A percentile compares a stretch with the other conserved stretches of the same genome.
Evolutionary conservation across 352 stramenopile genomes (phyloP).

Genomic region (Phytophthora fragariaefolia): DNA sequence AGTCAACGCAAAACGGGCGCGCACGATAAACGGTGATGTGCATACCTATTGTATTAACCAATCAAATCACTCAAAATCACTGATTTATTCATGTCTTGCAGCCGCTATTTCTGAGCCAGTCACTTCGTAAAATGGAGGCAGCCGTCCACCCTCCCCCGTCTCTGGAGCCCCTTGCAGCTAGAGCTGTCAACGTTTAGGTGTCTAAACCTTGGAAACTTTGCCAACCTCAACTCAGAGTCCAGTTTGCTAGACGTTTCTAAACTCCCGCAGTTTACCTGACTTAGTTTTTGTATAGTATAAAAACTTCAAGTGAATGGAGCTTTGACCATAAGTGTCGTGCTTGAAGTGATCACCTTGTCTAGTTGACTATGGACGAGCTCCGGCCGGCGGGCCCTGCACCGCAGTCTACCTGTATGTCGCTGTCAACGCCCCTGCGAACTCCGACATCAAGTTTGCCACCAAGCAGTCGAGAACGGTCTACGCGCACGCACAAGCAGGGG

Average conservation of each 20-base stretch:
- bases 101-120: too few relatives aligned
- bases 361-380: neutral
- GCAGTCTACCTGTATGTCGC: neutral
- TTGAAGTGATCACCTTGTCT: too few relatives aligned
- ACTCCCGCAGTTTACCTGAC: neutral
- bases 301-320: neutral
- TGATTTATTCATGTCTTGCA: too few relatives aligned
- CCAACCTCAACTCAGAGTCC: neutral
- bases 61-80: too few relatives aligned
- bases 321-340: neutral
- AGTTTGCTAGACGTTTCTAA: neutral
- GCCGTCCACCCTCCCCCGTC: too few relatives aligned
- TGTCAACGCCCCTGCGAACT: neutral
- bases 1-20: too few relatives aligned
- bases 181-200: neutral
- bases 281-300: neutral
- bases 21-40: too few relatives aligned
- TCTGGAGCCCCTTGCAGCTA: too few relatives aligned
- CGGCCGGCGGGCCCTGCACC: neutral
- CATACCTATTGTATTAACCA: too few relatives aligned
- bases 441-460: neutral
- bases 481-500: neutral
- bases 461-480: neutral
- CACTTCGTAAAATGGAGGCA: too few relatives aligned
- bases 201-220: neutral